A percentile compares a stretch with the other conserved stretches of the same genome.
These are phyloP conservation scores for Lactarius indigo DNA, from an alignment of 768 basidiomycete genomes.

Conservation along the genomic window DNA sequence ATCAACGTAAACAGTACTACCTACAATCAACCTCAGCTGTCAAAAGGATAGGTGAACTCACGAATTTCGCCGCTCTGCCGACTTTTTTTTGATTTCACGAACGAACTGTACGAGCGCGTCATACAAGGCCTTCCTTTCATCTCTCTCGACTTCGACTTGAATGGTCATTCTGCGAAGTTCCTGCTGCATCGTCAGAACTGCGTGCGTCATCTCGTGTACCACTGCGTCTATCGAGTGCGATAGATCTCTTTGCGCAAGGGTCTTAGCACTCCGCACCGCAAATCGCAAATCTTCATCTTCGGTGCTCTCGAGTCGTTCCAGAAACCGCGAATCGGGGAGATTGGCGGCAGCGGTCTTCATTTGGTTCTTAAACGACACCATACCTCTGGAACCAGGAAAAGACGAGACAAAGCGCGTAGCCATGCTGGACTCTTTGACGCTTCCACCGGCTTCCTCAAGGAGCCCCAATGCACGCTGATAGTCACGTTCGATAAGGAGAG, in stretches of 20 bases:
- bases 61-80: not conserved
- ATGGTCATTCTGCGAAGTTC: constrained; percentile 3
- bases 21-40: not conserved
- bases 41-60: not conserved
- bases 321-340: constrained; percentile 14
- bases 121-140: not conserved
- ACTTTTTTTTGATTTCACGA: constrained; percentile 3
- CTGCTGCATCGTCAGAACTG: constrained; percentile 14
- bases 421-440: not conserved
- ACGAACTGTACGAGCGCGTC: constrained; percentile 7
- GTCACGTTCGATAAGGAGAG: constrained; percentile 1
- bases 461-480: not conserved
- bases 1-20: not conserved
- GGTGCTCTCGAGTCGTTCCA: constrained; percentile 4
- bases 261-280: not conserved
- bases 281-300: constrained; percentile 3
- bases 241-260: constrained; percentile 1
- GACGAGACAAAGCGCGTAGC: not conserved
- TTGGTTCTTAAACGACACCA: not conserved
- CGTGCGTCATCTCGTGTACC: not conserved
- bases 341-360: not conserved
- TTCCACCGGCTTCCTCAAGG: not conserved
- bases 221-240: constrained; percentile 2
- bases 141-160: not conserved
- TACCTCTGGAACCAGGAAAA: not conserved